phyloP scores from a whole-genome alignment of 164 flowering plant species.

The Saururus chinensis region DNA sequence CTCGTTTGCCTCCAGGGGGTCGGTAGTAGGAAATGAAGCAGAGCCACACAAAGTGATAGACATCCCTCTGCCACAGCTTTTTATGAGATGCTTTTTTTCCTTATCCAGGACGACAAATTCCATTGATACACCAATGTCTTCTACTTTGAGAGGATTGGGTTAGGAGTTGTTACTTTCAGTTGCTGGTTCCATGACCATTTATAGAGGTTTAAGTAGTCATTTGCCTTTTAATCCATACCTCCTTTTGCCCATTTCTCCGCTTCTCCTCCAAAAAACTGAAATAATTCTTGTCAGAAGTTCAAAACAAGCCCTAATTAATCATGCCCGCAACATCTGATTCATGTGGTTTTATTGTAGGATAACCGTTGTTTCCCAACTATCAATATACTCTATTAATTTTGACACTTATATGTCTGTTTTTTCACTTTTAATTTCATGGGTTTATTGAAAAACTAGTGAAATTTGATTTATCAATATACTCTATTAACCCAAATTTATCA shows the following conservation, averaged over 20 bases:
- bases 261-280: too few relatives aligned
- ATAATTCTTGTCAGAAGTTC: too few relatives aligned
- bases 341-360: too few relatives aligned
- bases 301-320: too few relatives aligned
- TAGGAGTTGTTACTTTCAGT: background rate
- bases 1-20: background rate
- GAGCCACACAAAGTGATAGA: constrained; percentile 5
- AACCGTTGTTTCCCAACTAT: too few relatives aligned
- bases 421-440: too few relatives aligned
- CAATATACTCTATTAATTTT: too few relatives aligned
- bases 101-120: constrained; percentile 5
- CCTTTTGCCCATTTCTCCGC: background rate
- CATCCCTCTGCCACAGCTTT: constrained; percentile 6
- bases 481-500: too few relatives aligned
- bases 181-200: background rate
- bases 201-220: background rate
- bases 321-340: too few relatives aligned
- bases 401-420: too few relatives aligned
- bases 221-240: background rate
- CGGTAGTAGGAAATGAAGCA: background rate
- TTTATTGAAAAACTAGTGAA: too few relatives aligned
- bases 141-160: background rate
- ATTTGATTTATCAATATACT: background rate
- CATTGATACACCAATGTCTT: background rate
- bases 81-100: background rate